These are phyloP conservation scores for Nakazawaea ambrosiae DNA, from an alignment of 805 yeast genomes.

Conservation along the genomic window DNA sequence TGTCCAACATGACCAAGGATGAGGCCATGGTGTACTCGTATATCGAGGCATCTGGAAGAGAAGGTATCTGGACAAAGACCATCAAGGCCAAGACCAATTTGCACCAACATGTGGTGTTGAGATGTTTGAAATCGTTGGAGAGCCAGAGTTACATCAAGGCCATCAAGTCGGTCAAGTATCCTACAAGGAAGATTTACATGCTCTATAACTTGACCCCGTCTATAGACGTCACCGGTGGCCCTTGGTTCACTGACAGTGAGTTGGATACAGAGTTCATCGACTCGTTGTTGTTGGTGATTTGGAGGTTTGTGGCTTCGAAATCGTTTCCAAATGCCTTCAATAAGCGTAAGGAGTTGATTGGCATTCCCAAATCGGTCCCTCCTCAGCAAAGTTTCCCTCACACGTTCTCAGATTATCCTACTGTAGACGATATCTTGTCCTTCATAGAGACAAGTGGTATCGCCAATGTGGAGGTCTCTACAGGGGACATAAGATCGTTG, in stretches of 20 bases:
- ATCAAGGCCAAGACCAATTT: constrained; percentile 81
- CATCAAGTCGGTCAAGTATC: constrained; percentile 83
- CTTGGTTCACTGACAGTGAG: constrained; percentile 97
- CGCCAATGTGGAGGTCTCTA: constrained; percentile 72
- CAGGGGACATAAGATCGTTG: constrained; percentile 67
- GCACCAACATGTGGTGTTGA: constrained; percentile 83
- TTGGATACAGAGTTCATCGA: constrained; percentile 91
- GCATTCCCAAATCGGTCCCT: constrained; percentile 18
- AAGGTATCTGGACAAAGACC: constrained; percentile 94
- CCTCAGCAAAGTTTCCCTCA: constrained; percentile 48
- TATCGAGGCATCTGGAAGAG: constrained; percentile 89
- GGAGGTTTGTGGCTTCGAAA: constrained; percentile 76
- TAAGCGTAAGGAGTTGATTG: constrained; percentile 21
- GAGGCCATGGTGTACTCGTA: constrained; percentile 88
- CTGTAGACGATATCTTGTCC: constrained; percentile 64
- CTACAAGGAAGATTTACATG: constrained; percentile 96
- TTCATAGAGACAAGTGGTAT: constrained; percentile 69
- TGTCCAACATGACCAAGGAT: constrained; percentile 73
- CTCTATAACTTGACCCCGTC: constrained; percentile 89
- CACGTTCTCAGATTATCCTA: constrained; percentile 56
- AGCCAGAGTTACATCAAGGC: constrained; percentile 77
- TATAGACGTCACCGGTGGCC: constrained; percentile 96
- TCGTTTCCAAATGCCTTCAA: constrained; percentile 72
- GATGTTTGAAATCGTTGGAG: constrained; percentile 78
- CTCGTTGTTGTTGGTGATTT: constrained; percentile 71